phyloP scores from a whole-genome alignment of 305 asterid species.

The Striga hermonthica region DNA sequence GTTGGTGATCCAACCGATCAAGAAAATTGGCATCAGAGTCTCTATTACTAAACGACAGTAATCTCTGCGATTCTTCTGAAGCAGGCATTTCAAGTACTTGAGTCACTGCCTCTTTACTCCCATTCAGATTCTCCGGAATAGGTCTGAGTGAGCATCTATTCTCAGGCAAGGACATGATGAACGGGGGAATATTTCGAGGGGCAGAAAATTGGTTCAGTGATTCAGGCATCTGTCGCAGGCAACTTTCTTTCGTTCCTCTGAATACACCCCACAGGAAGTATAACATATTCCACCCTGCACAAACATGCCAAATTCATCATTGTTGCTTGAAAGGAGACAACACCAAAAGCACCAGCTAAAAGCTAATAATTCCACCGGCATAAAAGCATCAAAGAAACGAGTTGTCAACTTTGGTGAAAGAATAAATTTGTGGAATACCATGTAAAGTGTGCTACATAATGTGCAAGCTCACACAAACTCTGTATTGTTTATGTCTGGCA shows the following conservation, averaged over 20 bases:
- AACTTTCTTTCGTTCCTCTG: constrained; percentile 58
- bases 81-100: constrained; percentile 37
- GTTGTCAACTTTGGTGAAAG: too few relatives aligned
- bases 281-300: constrained; percentile 87
- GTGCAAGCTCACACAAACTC: too few relatives aligned
- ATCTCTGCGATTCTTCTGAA: constrained; percentile 41
- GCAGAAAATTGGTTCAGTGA: constrained; percentile 36
- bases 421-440: too few relatives aligned
- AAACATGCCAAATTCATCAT: constrained; percentile 21
- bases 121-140: constrained; percentile 34
- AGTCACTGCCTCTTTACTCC: constrained; percentile 31
- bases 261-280: constrained; percentile 93
- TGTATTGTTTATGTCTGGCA: too few relatives aligned
- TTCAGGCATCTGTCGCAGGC: constrained; percentile 42
- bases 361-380: not conserved
- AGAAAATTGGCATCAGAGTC: constrained; percentile 38
- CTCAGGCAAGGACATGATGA: constrained; percentile 57
- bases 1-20: constrained; percentile 38
- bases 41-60: constrained; percentile 36
- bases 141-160: constrained; percentile 50
- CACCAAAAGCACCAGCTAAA: not conserved
- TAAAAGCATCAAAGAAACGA: not conserved
- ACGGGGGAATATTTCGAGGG: constrained; percentile 48
- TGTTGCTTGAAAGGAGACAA: not conserved
- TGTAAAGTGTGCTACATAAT: too few relatives aligned